Evolutionary conservation across 192 early-diverging fungal species (phyloP).

Genomic region (Lobosporangium transversale): DNA sequence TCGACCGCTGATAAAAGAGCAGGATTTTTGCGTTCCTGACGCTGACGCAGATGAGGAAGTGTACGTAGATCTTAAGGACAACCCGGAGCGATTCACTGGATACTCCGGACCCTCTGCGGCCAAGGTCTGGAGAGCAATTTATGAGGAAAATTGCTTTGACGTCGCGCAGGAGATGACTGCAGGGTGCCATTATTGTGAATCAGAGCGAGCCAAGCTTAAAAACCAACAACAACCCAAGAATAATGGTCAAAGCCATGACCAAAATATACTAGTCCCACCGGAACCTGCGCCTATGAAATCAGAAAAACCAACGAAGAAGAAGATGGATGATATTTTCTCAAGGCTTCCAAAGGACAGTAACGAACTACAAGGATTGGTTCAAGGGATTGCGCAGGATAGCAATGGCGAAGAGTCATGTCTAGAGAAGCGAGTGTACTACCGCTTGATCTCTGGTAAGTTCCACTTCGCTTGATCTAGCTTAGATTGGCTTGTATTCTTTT

Average conservation of each 20-base stretch:
- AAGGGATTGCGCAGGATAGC: slow-evolving; percentile 23
- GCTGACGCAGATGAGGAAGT: slow-evolving; percentile 68
- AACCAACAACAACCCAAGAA: background rate
- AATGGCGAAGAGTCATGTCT: slow-evolving; percentile 70
- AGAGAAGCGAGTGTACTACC: slow-evolving; percentile 87
- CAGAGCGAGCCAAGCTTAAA: slow-evolving; percentile 18
- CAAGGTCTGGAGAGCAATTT: slow-evolving; percentile 96
- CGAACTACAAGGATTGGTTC: slow-evolving; percentile 27
- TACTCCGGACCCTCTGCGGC: slow-evolving; percentile 90
- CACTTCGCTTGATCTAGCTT: too few species aligned
- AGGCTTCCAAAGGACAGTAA: slow-evolving; percentile 32
- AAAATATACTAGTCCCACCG: slow-evolving; percentile 38
- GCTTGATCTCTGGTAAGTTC: slow-evolving; percentile 67
- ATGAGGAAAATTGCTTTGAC: slow-evolving; percentile 97
- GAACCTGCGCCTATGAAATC: slow-evolving; percentile 34
- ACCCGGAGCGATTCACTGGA: slow-evolving; percentile 97
- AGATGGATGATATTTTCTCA: slow-evolving; percentile 46
- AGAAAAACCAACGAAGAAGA: slow-evolving; percentile 17
- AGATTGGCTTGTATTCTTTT: too few species aligned
- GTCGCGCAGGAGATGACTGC: slow-evolving; percentile 67
- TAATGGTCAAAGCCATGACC: background rate
- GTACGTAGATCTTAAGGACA: slow-evolving; percentile 90
- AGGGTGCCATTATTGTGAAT: slow-evolving; percentile 38
- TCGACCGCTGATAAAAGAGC: slow-evolving; percentile 62
- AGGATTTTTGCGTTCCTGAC: slow-evolving; percentile 81